A percentile compares a stretch with the other conserved stretches of the same genome.
These are phyloP conservation scores for Linnemannia schmuckeri DNA, from an alignment of 192 early-diverging fungal species.

Conservation along the genomic window DNA sequence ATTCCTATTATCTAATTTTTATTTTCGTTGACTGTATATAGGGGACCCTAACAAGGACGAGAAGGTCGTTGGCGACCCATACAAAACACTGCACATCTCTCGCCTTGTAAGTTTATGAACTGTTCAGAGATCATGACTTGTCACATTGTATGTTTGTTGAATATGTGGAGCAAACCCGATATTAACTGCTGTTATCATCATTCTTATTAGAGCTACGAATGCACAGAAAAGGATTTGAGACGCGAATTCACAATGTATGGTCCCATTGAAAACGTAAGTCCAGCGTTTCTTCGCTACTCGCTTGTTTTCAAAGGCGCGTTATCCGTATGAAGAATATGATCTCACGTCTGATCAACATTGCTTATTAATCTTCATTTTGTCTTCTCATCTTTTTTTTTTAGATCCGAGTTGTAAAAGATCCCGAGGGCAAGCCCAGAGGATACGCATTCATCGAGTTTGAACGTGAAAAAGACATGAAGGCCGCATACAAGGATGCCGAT, in stretches of 20 bases:
- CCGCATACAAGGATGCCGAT: slow-evolving; percentile 90
- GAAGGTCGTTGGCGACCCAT: slow-evolving; percentile 85
- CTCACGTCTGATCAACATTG: neutral
- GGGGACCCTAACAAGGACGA: slow-evolving; percentile 84
- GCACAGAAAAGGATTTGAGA: slow-evolving; percentile 82
- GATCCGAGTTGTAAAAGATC: slow-evolving; percentile 79
- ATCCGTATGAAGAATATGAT: neutral
- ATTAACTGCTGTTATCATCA: neutral
- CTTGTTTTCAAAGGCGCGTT: neutral
- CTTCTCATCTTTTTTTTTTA: slow-evolving; percentile 22
- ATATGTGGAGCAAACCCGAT: neutral
- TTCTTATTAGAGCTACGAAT: slow-evolving; percentile 69
- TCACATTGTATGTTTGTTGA: no score
- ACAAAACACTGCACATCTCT: slow-evolving; percentile 92
- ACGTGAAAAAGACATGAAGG: slow-evolving; percentile 74
- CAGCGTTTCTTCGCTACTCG: no score
- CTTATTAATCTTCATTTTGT: neutral
- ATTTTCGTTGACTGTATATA: slow-evolving; percentile 26
- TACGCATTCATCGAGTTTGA: slow-evolving; percentile 98
- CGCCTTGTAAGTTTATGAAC: slow-evolving; percentile 70
- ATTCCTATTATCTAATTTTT: neutral
- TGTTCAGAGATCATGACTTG: neutral
- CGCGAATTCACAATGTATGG: slow-evolving; percentile 88
- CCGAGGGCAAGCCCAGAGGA: slow-evolving; percentile 83
- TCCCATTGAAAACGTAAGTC: slow-evolving; percentile 78